A percentile compares a stretch with the other conserved stretches of the same genome.
Conservation (phyloP, 352 stramenopile species). For the Plasmopara viticola region DNA sequence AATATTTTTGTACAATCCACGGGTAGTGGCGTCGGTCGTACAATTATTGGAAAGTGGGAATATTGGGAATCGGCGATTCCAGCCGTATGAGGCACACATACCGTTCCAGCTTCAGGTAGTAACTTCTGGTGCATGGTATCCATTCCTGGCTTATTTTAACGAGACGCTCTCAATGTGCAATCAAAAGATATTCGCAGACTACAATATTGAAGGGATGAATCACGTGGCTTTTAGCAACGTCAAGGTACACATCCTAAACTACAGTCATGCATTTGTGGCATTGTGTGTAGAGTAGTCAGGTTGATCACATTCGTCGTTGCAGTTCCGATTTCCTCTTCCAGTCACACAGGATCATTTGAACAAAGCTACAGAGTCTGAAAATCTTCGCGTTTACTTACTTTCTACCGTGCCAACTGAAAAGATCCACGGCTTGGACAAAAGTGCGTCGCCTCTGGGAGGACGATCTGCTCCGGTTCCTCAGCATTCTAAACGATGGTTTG, state of each 20-base stretch:
- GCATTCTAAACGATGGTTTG: slow-evolving; percentile 41
- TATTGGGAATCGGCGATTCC: slow-evolving; percentile 65
- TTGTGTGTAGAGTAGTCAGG: background rate
- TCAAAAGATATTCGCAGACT: slow-evolving; percentile 82
- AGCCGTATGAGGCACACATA: slow-evolving; percentile 86
- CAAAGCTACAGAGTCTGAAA: slow-evolving; percentile 3
- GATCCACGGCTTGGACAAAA: slow-evolving; percentile 32
- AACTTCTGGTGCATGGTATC: background rate
- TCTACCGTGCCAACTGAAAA: slow-evolving; percentile 29
- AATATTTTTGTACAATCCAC: slow-evolving; percentile 86
- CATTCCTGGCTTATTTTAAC: background rate
- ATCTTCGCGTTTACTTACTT: slow-evolving; percentile 28
- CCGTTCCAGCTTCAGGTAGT: slow-evolving; percentile 83
- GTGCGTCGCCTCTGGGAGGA: slow-evolving; percentile 14
- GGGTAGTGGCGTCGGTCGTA: slow-evolving; percentile 46
- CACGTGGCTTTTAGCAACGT: slow-evolving; percentile 60
- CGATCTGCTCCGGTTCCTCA: slow-evolving; percentile 29
- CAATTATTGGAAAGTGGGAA: slow-evolving; percentile 80
- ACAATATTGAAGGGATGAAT: slow-evolving; percentile 92
- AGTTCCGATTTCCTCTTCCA: slow-evolving; percentile 71
- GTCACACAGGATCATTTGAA: slow-evolving; percentile 44
- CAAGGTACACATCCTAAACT: slow-evolving; percentile 30
- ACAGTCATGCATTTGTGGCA: no score
- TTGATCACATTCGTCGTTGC: slow-evolving; percentile 4
- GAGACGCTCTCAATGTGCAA: background rate